phyloP scores from a whole-genome alignment of 148 eudicot genomes.

The Euryodendron excelsum region DNA sequence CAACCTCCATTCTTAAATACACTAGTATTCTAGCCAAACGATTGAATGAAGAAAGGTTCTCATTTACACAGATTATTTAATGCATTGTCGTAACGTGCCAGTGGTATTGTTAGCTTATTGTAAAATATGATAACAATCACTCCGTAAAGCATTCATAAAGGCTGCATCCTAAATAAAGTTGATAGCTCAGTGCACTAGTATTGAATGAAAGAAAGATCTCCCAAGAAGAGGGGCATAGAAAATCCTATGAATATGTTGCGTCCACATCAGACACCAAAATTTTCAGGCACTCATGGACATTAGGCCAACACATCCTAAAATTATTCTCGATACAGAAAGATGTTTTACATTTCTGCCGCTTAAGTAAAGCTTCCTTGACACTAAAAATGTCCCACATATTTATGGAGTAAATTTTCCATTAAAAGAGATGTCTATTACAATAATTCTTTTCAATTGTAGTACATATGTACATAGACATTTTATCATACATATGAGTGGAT shows the following conservation, averaged over 20 bases:
- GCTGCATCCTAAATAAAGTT: background rate
- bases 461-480: background rate
- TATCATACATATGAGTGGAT: background rate
- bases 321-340: background rate
- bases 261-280: background rate
- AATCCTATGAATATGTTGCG: background rate
- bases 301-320: background rate
- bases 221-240: background rate
- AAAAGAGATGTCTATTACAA: background rate
- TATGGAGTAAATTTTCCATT: background rate
- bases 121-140: background rate
- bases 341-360: background rate
- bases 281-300: background rate
- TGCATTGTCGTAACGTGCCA: background rate
- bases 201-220: background rate
- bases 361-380: background rate
- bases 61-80: background rate
- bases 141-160: background rate
- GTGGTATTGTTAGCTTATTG: background rate
- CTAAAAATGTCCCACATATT: background rate
- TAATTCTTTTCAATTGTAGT: background rate
- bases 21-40: background rate
- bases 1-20: background rate
- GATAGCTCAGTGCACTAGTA: background rate
- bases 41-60: background rate